These are phyloP conservation scores for Russula olivacea DNA, from an alignment of 768 basidiomycete genomes.

Conservation along the genomic window DNA sequence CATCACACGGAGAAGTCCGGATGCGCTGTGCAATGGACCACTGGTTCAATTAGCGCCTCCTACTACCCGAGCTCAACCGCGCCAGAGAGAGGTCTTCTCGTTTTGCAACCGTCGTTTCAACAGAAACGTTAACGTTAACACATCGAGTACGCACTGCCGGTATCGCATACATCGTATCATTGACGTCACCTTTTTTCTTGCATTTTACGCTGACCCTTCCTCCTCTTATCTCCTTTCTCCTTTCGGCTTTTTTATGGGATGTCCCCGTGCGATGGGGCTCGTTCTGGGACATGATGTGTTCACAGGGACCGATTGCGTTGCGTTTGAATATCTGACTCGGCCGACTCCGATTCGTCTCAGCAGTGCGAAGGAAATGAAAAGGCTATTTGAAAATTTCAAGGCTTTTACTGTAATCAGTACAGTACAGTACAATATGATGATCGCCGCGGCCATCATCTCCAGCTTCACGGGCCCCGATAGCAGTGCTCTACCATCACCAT, in stretches of 20 bases:
- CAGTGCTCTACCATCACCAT: neutral
- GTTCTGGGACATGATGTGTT: neutral
- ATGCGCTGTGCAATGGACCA: neutral
- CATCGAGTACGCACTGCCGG: neutral
- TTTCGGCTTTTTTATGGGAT: neutral
- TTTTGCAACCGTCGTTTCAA: neutral
- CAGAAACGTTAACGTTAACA: too few species aligned
- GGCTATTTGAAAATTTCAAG: neutral
- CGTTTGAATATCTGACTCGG: neutral
- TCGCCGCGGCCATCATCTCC: neutral
- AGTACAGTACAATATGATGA: neutral
- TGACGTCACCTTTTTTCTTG: neutral
- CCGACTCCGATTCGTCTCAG: neutral
- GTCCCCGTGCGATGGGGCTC: neutral
- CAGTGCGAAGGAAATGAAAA: neutral
- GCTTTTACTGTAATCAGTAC: neutral
- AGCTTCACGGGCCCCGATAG: neutral
- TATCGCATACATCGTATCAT: neutral
- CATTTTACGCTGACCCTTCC: neutral
- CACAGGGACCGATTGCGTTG: neutral
- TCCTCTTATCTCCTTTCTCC: neutral
- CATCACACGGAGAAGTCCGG: neutral
- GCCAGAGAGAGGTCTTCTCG: neutral
- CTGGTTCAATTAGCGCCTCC: too few species aligned
- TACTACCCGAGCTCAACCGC: neutral